Evolutionary conservation across 1,284 basidiomycete genomes (phyloP).

Genomic region (Fomes fomentarius): DNA sequence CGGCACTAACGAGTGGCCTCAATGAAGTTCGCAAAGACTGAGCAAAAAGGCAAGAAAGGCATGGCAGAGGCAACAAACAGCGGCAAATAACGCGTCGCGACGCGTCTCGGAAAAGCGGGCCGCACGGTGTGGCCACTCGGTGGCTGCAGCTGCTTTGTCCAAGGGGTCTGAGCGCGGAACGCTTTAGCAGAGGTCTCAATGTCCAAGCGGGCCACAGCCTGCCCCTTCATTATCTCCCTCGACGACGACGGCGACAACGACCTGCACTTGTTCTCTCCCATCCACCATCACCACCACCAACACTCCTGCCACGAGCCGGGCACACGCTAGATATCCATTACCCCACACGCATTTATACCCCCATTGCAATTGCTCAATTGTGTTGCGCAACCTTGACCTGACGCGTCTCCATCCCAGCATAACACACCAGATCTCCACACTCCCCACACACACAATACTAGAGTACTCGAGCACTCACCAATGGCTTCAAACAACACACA

Average conservation of each 20-base stretch:
- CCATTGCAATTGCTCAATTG: no score
- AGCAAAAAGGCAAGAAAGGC: background rate
- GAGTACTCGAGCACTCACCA: no score
- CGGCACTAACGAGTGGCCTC: no score
- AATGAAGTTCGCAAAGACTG: background rate
- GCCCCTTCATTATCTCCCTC: background rate
- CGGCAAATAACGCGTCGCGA: background rate
- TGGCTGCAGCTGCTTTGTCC: background rate
- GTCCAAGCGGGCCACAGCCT: background rate
- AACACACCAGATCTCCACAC: no score
- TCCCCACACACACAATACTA: no score
- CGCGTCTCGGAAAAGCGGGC: background rate
- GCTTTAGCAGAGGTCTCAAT: background rate
- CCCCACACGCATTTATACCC: no score
- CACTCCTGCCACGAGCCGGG: background rate
- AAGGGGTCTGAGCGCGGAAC: background rate
- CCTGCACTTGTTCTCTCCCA: background rate
- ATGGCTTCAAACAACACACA: no score
- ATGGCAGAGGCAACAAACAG: background rate
- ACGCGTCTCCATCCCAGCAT: no score
- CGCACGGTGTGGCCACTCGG: background rate
- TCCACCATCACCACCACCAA: background rate
- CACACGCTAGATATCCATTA: background rate
- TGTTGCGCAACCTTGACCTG: no score
- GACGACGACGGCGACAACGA: background rate